phyloP scores from a whole-genome alignment of 257 asterid genomes.

The Leonotis leonurus region DNA sequence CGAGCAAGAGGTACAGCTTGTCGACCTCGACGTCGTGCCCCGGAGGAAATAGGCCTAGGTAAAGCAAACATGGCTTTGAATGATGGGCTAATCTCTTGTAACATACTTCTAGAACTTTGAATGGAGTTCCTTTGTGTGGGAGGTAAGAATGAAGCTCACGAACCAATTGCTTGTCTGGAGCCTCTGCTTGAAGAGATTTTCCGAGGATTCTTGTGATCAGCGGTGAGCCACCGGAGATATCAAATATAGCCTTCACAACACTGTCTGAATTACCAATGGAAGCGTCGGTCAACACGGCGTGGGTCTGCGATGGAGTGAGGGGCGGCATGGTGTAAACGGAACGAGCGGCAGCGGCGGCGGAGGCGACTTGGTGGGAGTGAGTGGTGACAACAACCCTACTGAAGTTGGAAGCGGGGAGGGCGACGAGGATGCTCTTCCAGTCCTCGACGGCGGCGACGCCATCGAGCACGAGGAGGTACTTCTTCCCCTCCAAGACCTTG shows the following conservation, averaged over 20 bases:
- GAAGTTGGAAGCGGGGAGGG: not conserved
- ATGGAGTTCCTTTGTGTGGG: not conserved
- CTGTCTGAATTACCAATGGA: too few relatives aligned
- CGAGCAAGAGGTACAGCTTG: not conserved
- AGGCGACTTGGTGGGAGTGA: not conserved
- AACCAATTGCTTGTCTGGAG: not conserved
- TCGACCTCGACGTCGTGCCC: not conserved
- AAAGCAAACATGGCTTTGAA: slow-evolving; percentile 25
- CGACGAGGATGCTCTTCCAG: not conserved
- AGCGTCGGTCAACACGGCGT: not conserved
- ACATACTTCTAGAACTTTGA: not conserved
- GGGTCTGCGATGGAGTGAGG: not conserved
- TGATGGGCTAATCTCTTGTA: slow-evolving; percentile 9
- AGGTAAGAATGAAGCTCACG: not conserved
- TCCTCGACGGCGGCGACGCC: not conserved
- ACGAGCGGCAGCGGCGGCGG: not conserved
- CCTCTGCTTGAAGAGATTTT: not conserved
- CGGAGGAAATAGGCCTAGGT: slow-evolving; percentile 21
- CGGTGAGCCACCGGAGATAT: not conserved
- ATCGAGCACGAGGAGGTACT: slow-evolving; percentile 6
- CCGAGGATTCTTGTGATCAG: not conserved
- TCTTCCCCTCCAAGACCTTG: not conserved
- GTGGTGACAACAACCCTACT: slow-evolving; percentile 6
- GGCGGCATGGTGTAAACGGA: not conserved
- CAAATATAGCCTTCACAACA: not conserved